Evolutionary conservation across 1,139 yeast species (phyloP).

Genomic region (Suhomyces panamericanus): DNA sequence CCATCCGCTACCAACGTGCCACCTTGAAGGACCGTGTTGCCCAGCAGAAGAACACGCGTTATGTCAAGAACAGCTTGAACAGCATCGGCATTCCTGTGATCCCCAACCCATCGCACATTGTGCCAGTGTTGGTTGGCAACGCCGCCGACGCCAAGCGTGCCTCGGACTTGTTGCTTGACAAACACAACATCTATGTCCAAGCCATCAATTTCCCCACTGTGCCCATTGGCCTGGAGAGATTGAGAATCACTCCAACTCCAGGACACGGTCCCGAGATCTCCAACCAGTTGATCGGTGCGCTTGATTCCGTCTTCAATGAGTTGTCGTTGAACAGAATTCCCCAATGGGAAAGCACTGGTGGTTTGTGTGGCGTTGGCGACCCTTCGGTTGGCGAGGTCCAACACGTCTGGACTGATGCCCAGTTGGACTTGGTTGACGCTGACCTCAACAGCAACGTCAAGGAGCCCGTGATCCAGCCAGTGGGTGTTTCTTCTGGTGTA

Average conservation of each 20-base stretch:
- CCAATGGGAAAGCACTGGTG: conserved; percentile 81
- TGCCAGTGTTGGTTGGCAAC: conserved; percentile 91
- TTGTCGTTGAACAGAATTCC: conserved; percentile 70
- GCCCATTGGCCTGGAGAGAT: conserved; percentile 91
- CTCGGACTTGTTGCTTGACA: conserved; percentile 80
- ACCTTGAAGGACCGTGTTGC: conserved; percentile 75
- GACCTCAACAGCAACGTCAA: conserved; percentile 66
- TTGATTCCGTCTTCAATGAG: conserved; percentile 78
- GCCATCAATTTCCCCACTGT: conserved; percentile 99
- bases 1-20: conserved; percentile 81
- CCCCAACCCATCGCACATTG: conserved; percentile 97
- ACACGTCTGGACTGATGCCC: conserved; percentile 84
- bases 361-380: conserved; percentile 85
- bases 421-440: conserved; percentile 59
- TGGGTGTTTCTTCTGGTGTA: conserved; percentile 72
- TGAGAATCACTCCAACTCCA: conserved; percentile 97
- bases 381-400: conserved; percentile 41
- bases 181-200: conserved; percentile 90
- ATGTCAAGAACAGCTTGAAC: conserved; percentile 72
- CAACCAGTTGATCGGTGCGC: conserved; percentile 72
- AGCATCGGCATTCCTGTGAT: conserved; percentile 87
- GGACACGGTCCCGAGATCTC: conserved; percentile 82
- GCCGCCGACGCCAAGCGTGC: conserved; percentile 91
- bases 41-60: conserved; percentile 84
- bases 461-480: conserved; percentile 57